phyloP scores from a whole-genome alignment of 768 basidiomycete species.

The Tubosaeta sp. region DNA sequence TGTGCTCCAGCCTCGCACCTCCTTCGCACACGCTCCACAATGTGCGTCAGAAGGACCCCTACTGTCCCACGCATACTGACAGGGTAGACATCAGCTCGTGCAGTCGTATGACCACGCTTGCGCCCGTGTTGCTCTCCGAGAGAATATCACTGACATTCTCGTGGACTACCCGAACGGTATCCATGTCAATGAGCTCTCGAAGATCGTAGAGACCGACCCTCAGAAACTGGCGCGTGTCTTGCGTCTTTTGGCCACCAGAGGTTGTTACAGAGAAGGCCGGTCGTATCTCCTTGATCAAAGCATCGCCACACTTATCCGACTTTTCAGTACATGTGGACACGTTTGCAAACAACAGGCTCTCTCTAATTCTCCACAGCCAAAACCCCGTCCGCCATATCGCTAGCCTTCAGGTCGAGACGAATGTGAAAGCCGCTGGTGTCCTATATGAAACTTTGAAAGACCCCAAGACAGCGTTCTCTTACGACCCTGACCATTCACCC shows the following conservation, averaged over 20 bases:
- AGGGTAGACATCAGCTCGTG: conserved; percentile 14
- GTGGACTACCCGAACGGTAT: conserved; percentile 27
- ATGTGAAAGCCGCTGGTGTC: conserved; percentile 12
- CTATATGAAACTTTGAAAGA: conserved; percentile 14
- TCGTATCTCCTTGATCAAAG: neutral
- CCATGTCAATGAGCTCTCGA: conserved; percentile 28
- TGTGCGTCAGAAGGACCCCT: conserved; percentile 15
- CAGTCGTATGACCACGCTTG: conserved; percentile 28
- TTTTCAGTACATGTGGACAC: conserved; percentile 26
- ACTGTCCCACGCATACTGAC: neutral
- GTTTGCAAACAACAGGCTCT: conserved; percentile 33
- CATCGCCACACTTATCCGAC: neutral
- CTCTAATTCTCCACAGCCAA: conserved; percentile 22
- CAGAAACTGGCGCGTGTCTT: conserved; percentile 30
- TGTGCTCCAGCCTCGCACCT: conserved; percentile 32
- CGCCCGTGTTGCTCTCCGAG: conserved; percentile 23
- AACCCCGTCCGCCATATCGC: conserved; percentile 21
- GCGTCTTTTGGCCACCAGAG: conserved; percentile 27
- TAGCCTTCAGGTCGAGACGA: conserved; percentile 14
- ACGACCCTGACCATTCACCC: conserved; percentile 19
- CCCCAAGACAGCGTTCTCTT: conserved; percentile 12
- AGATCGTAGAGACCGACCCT: conserved; percentile 16
- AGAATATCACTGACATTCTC: conserved; percentile 29
- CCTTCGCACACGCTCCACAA: conserved; percentile 32
- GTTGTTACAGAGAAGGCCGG: conserved; percentile 32